Conservation (phyloP, 2,329 filamentous ascomycete species). For the Dactylonectria estremocensis region DNA sequence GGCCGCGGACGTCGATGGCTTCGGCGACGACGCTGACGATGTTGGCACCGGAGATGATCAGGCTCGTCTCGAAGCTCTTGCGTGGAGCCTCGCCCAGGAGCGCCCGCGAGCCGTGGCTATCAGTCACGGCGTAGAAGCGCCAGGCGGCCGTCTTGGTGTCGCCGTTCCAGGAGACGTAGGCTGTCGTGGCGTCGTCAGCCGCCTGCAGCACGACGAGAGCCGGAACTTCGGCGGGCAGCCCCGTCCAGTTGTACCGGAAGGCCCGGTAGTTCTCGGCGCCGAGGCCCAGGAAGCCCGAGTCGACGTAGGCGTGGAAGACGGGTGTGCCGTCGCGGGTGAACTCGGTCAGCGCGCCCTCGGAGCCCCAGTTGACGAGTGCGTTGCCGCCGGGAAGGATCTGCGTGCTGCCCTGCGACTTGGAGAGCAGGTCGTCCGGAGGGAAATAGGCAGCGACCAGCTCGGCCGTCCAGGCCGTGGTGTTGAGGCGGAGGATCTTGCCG, state of each 20-base stretch:
- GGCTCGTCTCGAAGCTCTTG: conserved; percentile 61
- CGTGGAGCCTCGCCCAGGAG: conserved; percentile 57
- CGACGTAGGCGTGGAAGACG: conserved; percentile 69
- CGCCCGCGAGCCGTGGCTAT: conserved; percentile 52
- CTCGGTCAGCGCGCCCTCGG: conserved; percentile 64
- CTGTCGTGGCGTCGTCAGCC: conserved; percentile 35
- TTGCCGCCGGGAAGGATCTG: conserved; percentile 70
- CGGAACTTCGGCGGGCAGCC: conserved; percentile 53
- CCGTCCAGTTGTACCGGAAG: conserved; percentile 69
- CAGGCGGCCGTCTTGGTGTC: conserved; percentile 63
- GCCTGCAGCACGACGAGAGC: conserved; percentile 44
- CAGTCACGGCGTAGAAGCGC: conserved; percentile 63
- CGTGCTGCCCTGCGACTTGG: conserved; percentile 65
- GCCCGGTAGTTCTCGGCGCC: conserved; percentile 68
- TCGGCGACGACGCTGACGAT: conserved; percentile 44
- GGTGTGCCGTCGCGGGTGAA: conserved; percentile 61
- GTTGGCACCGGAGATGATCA: conserved; percentile 31
- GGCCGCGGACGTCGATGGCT: conserved; percentile 43
- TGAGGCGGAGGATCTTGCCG: conserved; percentile 64
- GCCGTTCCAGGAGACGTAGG: conserved; percentile 70
- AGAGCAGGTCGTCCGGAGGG: conserved; percentile 64
- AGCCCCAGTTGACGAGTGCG: conserved; percentile 72
- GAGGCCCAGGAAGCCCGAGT: conserved; percentile 51
- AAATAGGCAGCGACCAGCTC: conserved; percentile 63
- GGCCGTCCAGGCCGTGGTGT: conserved; percentile 62